Evolutionary conservation across 1,284 basidiomycete genomes (phyloP), one percentile per base, ranked within the genome.

Genomic region (Entoloma clypeatum): DNA sequence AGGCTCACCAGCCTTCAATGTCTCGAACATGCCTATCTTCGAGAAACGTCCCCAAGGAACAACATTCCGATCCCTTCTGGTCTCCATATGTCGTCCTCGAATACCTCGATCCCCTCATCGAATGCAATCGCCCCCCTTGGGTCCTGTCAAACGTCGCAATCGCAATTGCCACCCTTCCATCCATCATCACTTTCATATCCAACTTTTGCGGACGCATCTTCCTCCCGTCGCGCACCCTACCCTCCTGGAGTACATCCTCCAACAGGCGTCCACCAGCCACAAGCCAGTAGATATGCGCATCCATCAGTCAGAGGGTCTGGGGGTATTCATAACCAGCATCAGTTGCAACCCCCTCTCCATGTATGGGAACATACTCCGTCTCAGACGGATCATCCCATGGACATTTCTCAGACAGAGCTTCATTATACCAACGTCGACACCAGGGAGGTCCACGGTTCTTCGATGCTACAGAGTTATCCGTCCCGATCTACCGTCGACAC

Each of bases 1-100:
- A 82, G 96, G 24, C 69, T 96, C 39, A 96, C 92, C 4, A 88
- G 92, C 47, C 74, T 74, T 21, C 79, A 94, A 60, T 96, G 93
- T 60, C 69, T 97, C 42, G 75, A 90, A 26, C 94, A 98, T 64
- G 74, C 81, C 11, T 99, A 97, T 69, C 81, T 97, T 49, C 72
- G 74, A 44, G 84, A 87, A 62, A 81, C 69, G 47, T 77, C 62
- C 64, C 84, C 77, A 17, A 72, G 76, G 29, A 83, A 83, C 53
- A 71, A 78, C 49, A 80, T 86, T 17, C 85, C 84, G 21, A 71
- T 79, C 38, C 77, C 78, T 42, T 67, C 72, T 31, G 72, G 69
- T 35, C 62, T 78, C 41, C 68, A 67, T 41, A 49, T 61, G 37
- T 58, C 69, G n/a, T 52, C 63, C 32, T 58, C 63, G 18, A 51